Evolutionary conservation across 2,329 filamentous ascomycete genomes (phyloP).

Genomic region (Colletotrichum gloeosporioides): DNA sequence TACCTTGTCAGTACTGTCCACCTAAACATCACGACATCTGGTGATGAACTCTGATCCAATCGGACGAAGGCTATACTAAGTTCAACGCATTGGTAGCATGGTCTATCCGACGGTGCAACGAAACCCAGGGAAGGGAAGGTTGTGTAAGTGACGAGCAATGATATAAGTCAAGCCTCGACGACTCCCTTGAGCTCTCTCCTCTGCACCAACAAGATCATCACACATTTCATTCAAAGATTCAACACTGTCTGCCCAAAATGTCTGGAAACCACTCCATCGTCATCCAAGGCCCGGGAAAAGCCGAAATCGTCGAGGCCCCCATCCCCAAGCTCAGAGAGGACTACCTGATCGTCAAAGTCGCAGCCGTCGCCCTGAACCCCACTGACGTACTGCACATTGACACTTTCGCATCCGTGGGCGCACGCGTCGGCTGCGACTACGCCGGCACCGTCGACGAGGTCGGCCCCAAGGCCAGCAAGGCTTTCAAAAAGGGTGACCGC

Average conservation of each 20-base stretch:
- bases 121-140: not conserved
- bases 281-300: not conserved
- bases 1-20: not conserved
- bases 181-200: not conserved
- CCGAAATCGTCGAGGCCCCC: not conserved
- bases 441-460: conserved; percentile 52
- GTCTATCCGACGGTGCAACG: not conserved
- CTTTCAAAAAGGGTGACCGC: conserved; percentile 53
- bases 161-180: not conserved
- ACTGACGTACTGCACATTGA: conserved; percentile 35
- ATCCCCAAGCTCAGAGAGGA: conserved; percentile 11
- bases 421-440: conserved; percentile 48
- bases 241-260: not conserved
- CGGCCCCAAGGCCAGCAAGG: conserved; percentile 44
- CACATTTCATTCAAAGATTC: not conserved
- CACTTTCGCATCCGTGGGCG: conserved; percentile 10
- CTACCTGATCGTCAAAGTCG: conserved; percentile 32
- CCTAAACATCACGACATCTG: not conserved
- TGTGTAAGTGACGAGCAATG: not conserved
- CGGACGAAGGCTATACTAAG: not conserved
- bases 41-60: not conserved
- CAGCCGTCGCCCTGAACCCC: conserved; percentile 36
- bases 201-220: not conserved
- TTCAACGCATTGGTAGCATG: not conserved
- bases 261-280: not conserved